Percentiles rank a stretch among this genome's conserved stretches.
Evolutionary conservation across 2,329 filamentous ascomycete species (phyloP).

Genomic region (Keithomyces neogunnii): DNA sequence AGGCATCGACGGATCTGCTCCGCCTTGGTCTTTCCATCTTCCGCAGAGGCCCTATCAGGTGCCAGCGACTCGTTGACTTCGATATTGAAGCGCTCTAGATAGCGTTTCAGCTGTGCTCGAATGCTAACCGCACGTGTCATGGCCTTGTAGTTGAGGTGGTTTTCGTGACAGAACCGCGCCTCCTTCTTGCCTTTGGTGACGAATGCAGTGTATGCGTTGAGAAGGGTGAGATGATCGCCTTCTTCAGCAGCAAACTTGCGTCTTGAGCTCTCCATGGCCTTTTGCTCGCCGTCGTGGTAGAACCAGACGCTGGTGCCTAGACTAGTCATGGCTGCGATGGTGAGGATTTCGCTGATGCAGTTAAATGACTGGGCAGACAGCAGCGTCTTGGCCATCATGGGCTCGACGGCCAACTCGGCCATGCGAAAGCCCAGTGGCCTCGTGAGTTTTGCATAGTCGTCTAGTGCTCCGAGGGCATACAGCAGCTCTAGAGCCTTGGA

Average conservation of each 20-base stretch:
- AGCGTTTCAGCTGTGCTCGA: conserved; percentile 75
- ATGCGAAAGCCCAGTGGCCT: conserved; percentile 80
- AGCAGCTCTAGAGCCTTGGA: conserved; percentile 81
- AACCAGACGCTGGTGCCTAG: conserved; percentile 79
- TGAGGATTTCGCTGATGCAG: conserved; percentile 79
- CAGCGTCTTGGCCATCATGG: conserved; percentile 89
- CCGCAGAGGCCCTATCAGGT: conserved; percentile 17
- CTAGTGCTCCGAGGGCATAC: conserved; percentile 77
- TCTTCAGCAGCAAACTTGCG: conserved; percentile 85
- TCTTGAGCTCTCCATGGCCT: conserved; percentile 62
- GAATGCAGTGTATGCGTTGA: conserved; percentile 92
- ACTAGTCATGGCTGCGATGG: conserved; percentile 89
- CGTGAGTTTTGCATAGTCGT: conserved; percentile 85
- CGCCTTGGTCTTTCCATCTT: conserved; percentile 32
- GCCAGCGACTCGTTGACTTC: conserved; percentile 55
- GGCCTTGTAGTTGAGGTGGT: conserved; percentile 79
- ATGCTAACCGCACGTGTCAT: conserved; percentile 79
- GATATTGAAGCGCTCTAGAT: conserved; percentile 78
- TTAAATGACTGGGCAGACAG: conserved; percentile 66
- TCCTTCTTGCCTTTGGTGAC: conserved; percentile 76
- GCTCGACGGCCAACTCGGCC: conserved; percentile 88
- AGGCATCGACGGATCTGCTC: conserved; percentile 79
- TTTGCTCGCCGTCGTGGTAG: conserved; percentile 68
- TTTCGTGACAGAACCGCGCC: conserved; percentile 76
- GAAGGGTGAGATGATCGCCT: conserved; percentile 84